Base-by-base conservation (phyloP, 1,139 yeast genomes). In the Meyerozyma elateridarum region DNA sequence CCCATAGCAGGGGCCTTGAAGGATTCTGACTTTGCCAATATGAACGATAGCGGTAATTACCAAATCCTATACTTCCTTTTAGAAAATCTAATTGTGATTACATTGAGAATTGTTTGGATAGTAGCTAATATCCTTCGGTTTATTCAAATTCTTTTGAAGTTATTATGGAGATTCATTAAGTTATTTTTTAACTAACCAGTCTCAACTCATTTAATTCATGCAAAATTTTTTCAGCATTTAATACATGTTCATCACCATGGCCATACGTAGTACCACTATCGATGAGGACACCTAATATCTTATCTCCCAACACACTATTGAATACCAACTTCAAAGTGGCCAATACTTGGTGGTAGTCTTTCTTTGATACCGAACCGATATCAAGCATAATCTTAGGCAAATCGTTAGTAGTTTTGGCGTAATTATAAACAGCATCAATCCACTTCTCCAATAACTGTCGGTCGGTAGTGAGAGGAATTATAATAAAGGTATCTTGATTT, bases 21-120 rank as follows among this genome's bases (percentile, higher is more conserved):
- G 18, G 56, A 46, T n/a, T 43, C 37, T 20, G 49, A 49, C 8
- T 33, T 44, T 26, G 41, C 22, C 20, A 28, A 28, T 15, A 19
- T 17, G 15, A 20, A 2, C 7, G 22, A 18, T 20, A 19, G 31
- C 14, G 31, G 25, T 17, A 20, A 22, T 14, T 15, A 29, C 16
- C 32, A 22, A 20, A n/a, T 29, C 5, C 14, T 29, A 12, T 29
- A 29, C 9, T 15, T 24, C 20, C 9, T 29, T 15, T n/a, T 29
- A 9, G 32, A 29, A 13, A 29, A 29, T 20, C 15, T 17, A 13
- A 29, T 29, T 22, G 26, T 29, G n/a, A 43, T 76, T 1, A 29
- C 75, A 4, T 64, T 87, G 44, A 77, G 94, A 73, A 43, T 72
- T 4, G 64, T 80, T 11, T 87, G 95, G 95, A 64, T 79, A 5